A percentile compares a stretch with the other conserved stretches of the same genome.
Conservation (phyloP, 768 basidiomycete species). For the Mycena rebaudengoi region DNA sequence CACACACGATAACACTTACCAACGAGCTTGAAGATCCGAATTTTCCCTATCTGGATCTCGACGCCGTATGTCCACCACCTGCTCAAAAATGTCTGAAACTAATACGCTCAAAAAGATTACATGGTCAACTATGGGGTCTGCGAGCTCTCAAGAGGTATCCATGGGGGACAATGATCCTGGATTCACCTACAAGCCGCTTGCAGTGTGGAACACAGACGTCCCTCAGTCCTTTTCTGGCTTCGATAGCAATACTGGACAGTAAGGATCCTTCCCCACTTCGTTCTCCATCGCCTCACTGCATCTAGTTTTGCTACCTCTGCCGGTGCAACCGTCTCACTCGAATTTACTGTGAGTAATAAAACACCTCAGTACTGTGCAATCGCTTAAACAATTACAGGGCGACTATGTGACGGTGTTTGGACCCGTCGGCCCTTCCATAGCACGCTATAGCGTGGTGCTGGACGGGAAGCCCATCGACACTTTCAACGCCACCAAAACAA, state of each 20-base stretch:
- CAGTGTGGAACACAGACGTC: slow-evolving; percentile 20
- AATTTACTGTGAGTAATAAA: slow-evolving; percentile 1
- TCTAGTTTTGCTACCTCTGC: background rate
- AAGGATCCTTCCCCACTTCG: background rate
- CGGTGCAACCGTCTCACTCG: slow-evolving; percentile 5
- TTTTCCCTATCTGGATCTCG: slow-evolving; percentile 40
- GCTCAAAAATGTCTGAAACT: background rate
- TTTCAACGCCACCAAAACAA: slow-evolving; percentile 21
- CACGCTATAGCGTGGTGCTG: slow-evolving; percentile 8
- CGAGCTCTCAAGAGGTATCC: background rate
- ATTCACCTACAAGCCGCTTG: slow-evolving; percentile 8
- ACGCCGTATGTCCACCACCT: slow-evolving; percentile 33
- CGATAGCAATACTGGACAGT: slow-evolving; percentile 23
- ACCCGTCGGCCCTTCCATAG: slow-evolving; percentile 16
- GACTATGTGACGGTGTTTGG: slow-evolving; percentile 14
- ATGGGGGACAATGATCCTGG: slow-evolving; percentile 10
- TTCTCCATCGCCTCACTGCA: background rate
- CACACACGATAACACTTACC: slow-evolving; percentile 37
- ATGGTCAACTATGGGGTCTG: background rate
- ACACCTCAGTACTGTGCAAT: background rate
- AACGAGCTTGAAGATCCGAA: slow-evolving; percentile 10
- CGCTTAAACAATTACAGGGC: slow-evolving; percentile 10
- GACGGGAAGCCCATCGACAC: slow-evolving; percentile 6
- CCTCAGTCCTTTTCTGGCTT: slow-evolving; percentile 11
- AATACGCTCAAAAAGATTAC: slow-evolving; percentile 19